Conservation (phyloP, 2,329 filamentous ascomycete species). For the Helicocarpus griseus region DNA sequence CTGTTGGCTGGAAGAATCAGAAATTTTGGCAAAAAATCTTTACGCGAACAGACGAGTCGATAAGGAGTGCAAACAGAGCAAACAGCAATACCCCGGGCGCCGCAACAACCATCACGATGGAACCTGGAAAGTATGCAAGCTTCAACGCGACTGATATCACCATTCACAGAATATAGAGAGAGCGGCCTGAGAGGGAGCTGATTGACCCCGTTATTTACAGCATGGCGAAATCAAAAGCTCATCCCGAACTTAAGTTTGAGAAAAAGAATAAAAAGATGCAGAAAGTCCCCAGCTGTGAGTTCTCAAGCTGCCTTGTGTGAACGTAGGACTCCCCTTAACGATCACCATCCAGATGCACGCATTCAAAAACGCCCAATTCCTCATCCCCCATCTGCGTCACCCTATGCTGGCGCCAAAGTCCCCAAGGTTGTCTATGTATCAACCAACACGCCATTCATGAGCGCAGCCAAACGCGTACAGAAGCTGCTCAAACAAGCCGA, state of each 20-base stretch:
- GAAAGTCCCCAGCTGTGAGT: conserved; percentile 28
- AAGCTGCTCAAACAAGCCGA: conserved; percentile 44
- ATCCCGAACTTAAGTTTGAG: conserved; percentile 26
- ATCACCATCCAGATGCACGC: conserved; percentile 30
- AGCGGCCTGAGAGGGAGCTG: too few relatives aligned
- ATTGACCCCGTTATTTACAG: neutral
- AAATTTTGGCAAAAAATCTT: conserved; percentile 4
- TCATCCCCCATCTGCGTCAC: conserved; percentile 45
- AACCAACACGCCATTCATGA: conserved; percentile 46
- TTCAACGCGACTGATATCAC: too few relatives aligned
- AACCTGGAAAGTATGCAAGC: too few relatives aligned
- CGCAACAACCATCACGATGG: too few relatives aligned
- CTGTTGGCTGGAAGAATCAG: neutral
- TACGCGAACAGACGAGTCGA: neutral
- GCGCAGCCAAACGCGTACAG: conserved; percentile 50
- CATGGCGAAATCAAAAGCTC: conserved; percentile 6
- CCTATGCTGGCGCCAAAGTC: conserved; percentile 38
- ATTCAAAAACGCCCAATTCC: conserved; percentile 49
- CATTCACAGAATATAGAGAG: too few relatives aligned
- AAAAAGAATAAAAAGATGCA: conserved; percentile 28
- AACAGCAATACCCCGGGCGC: neutral
- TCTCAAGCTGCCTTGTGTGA: neutral
- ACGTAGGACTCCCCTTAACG: neutral
- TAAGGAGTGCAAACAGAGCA: conserved; percentile 3
- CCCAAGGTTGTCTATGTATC: conserved; percentile 51